These are phyloP conservation scores for Monosporozyma aquatica DNA, from an alignment of 805 yeast genomes.

Conservation along the genomic window DNA sequence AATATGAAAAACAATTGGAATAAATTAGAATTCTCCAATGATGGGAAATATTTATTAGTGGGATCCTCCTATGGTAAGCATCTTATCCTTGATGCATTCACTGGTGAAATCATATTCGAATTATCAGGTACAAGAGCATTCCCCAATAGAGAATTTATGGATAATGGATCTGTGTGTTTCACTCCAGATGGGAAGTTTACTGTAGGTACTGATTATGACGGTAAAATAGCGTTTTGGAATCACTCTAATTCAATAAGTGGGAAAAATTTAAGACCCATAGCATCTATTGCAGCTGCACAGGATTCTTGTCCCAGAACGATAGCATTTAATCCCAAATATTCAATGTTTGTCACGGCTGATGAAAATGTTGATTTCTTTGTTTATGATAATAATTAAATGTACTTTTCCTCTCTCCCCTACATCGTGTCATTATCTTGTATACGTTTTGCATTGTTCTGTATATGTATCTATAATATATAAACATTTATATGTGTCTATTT, in stretches of 20 bases:
- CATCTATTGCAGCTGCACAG: conserved; percentile 25
- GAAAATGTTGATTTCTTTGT: conserved; percentile 31
- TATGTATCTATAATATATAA: too few relatives aligned
- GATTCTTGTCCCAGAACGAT: conserved; percentile 34
- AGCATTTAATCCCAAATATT: conserved; percentile 35
- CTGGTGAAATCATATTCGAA: conserved; percentile 41
- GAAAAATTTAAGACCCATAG: conserved; percentile 20
- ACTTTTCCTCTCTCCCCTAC: neutral
- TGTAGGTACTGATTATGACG: conserved; percentile 51
- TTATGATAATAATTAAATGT: conserved; percentile 14
- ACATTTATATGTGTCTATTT: neutral
- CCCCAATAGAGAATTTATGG: conserved; percentile 36
- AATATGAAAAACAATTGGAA: conserved; percentile 38
- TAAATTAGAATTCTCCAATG: conserved; percentile 70
- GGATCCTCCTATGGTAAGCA: conserved; percentile 50
- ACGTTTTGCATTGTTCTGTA: too few relatives aligned
- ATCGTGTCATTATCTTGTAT: too few relatives aligned
- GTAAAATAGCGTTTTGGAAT: conserved; percentile 47
- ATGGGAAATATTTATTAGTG: conserved; percentile 55
- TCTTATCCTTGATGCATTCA: conserved; percentile 60
- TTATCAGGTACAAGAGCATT: conserved; percentile 43
- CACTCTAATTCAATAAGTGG: conserved; percentile 26
- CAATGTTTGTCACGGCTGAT: conserved; percentile 33
- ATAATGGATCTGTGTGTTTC: conserved; percentile 49
- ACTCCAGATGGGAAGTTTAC: conserved; percentile 61